These are phyloP conservation scores for Urochloa ruziziensis DNA, from an alignment of 176 grass and related monocot genomes.

Conservation along the genomic window DNA sequence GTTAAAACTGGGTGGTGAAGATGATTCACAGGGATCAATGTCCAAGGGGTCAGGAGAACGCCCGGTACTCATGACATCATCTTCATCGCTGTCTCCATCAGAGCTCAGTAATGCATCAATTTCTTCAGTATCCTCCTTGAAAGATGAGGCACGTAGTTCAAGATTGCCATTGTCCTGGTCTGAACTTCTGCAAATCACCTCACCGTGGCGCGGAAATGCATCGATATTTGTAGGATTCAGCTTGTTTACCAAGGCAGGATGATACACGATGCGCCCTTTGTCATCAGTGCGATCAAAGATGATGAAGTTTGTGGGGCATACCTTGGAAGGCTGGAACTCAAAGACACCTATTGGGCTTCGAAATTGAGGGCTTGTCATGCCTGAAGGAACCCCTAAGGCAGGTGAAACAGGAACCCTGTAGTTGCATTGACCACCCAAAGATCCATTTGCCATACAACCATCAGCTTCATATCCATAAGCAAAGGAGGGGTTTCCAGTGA, in stretches of 20 bases:
- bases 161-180: slow-evolving; percentile 9
- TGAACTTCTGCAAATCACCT: slow-evolving; percentile 25
- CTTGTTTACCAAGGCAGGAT: slow-evolving; percentile 58
- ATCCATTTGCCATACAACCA: slow-evolving; percentile 22
- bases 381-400: background rate
- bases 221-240: slow-evolving; percentile 29
- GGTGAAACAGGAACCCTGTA: slow-evolving; percentile 30
- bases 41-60: slow-evolving; percentile 48
- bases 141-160: slow-evolving; percentile 38
- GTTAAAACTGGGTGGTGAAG: slow-evolving; percentile 26
- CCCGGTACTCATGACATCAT: slow-evolving; percentile 71
- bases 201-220: slow-evolving; percentile 13
- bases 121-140: slow-evolving; percentile 71
- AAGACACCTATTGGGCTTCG: slow-evolving; percentile 25
- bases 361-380: slow-evolving; percentile 28
- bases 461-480: slow-evolving; percentile 39
- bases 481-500: slow-evolving; percentile 38
- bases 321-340: slow-evolving; percentile 58
- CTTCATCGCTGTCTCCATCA: slow-evolving; percentile 51
- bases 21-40: slow-evolving; percentile 20
- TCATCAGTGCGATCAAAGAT: slow-evolving; percentile 59
- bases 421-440: slow-evolving; percentile 26
- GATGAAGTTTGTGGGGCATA: slow-evolving; percentile 73
- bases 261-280: slow-evolving; percentile 58
- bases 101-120: slow-evolving; percentile 73